phyloP scores from a whole-genome alignment of 768 basidiomycete species.

The Cystobasidium onofrii region DNA sequence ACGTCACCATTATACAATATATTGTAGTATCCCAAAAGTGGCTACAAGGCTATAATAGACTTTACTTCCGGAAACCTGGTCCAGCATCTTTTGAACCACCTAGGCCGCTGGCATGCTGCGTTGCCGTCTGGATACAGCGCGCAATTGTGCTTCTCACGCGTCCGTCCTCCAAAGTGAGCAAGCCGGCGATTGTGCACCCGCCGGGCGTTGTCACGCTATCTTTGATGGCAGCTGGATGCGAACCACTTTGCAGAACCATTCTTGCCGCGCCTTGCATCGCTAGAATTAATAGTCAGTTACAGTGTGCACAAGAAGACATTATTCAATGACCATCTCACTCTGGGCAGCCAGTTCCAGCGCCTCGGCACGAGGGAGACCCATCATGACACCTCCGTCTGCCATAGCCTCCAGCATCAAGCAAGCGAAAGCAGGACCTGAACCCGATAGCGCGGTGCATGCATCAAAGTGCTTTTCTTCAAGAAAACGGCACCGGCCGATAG shows the following conservation, averaged over 20 bases:
- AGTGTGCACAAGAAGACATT: background rate
- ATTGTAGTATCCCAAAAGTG: background rate
- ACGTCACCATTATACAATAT: no score
- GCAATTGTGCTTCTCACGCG: constrained; percentile 88
- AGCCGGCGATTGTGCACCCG: constrained; percentile 95
- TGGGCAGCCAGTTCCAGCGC: constrained; percentile 92
- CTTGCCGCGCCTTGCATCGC: constrained; percentile 92
- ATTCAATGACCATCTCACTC: constrained; percentile 54
- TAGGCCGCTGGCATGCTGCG: constrained; percentile 74
- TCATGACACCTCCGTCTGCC: constrained; percentile 99
- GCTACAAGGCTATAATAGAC: no score
- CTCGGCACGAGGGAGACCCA: constrained; percentile 90
- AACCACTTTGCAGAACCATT: constrained; percentile 80
- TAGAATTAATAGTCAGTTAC: constrained; percentile 43
- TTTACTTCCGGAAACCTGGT: constrained; percentile 2
- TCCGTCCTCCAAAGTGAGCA: constrained; percentile 89
- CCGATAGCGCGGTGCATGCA: constrained; percentile 91
- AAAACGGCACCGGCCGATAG: constrained; percentile 90
- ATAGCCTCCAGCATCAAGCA: constrained; percentile 95
- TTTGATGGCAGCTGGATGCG: constrained; percentile 91
- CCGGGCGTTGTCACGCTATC: constrained; percentile 99
- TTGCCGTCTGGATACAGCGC: constrained; percentile 84
- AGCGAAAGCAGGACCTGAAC: constrained; percentile 93
- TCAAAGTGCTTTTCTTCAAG: constrained; percentile 98
- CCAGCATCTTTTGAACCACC: constrained; percentile 47